Evolutionary conservation across 768 basidiomycete genomes (phyloP).

Genomic region (Lactifluus hygrophoroides): DNA sequence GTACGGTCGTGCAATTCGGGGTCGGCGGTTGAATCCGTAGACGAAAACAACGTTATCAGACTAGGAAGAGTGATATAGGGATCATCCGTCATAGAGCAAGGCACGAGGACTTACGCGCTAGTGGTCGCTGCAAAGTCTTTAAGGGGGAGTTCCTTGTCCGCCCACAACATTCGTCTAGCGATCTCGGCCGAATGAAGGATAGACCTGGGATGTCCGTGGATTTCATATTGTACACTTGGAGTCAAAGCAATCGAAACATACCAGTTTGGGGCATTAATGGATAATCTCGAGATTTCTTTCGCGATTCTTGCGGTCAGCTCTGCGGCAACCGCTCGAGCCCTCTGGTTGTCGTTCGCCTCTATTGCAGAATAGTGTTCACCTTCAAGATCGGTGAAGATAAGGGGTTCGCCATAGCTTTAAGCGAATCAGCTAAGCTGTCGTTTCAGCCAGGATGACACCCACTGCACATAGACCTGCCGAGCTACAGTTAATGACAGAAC

Average conservation of each 20-base stretch:
- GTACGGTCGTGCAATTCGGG: conserved; percentile 49
- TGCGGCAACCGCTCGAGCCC: conserved; percentile 71
- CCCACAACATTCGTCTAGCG: conserved; percentile 87
- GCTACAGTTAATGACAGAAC: background rate
- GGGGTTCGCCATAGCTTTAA: conserved; percentile 64
- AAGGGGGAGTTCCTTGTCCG: conserved; percentile 59
- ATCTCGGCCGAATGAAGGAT: conserved; percentile 81
- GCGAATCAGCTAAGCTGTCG: conserved; percentile 26
- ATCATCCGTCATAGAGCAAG: background rate
- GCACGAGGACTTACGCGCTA: conserved; percentile 60
- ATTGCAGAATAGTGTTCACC: conserved; percentile 55
- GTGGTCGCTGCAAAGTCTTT: conserved; percentile 75
- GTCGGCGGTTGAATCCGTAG: conserved; percentile 49
- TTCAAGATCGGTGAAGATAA: conserved; percentile 61
- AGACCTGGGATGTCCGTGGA: conserved; percentile 47
- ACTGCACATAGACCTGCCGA: background rate
- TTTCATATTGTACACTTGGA: background rate
- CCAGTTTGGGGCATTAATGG: conserved; percentile 92
- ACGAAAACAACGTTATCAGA: conserved; percentile 55
- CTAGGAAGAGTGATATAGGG: conserved; percentile 62
- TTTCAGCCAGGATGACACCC: background rate
- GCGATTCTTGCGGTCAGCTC: conserved; percentile 69
- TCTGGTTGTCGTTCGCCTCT: conserved; percentile 39
- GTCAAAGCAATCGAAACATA: conserved; percentile 30
- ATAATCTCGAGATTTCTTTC: conserved; percentile 55